Conservation (phyloP, 2,329 filamentous ascomycete species). For the Cladophialophora bantiana region DNA sequence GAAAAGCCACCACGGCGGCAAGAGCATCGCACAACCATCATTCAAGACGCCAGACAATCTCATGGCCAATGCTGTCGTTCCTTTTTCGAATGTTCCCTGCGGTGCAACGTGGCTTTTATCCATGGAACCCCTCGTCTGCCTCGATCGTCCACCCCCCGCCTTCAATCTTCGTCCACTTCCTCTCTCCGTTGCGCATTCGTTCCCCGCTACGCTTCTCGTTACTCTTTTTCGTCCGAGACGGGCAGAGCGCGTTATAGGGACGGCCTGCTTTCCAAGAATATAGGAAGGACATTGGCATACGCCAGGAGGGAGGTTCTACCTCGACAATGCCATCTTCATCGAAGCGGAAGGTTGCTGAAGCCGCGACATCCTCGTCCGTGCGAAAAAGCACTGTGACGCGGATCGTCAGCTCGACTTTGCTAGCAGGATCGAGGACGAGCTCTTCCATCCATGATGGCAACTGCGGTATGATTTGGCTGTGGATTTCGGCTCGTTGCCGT, state of each 20-base stretch:
- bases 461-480: background rate
- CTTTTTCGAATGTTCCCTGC: background rate
- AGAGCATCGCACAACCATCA: background rate
- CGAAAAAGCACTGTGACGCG: background rate
- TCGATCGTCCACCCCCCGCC: background rate
- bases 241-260: background rate
- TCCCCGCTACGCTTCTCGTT: too few species aligned
- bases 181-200: background rate
- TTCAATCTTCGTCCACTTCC: background rate
- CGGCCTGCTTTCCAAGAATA: background rate
- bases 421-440: background rate
- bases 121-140: background rate
- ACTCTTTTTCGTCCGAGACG: too few species aligned
- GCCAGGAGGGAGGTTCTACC: background rate
- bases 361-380: background rate
- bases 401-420: background rate
- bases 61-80: background rate
- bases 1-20: background rate
- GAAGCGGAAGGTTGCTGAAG: background rate
- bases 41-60: background rate
- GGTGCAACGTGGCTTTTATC: background rate
- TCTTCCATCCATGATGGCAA: background rate
- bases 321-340: background rate
- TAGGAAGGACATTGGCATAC: background rate
- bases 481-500: background rate